A percentile compares a stretch with the other conserved stretches of the same genome.
These are phyloP conservation scores for Chlorella vulgaris DNA, from an alignment of 139 green algal genomes.

Conservation along the genomic window DNA sequence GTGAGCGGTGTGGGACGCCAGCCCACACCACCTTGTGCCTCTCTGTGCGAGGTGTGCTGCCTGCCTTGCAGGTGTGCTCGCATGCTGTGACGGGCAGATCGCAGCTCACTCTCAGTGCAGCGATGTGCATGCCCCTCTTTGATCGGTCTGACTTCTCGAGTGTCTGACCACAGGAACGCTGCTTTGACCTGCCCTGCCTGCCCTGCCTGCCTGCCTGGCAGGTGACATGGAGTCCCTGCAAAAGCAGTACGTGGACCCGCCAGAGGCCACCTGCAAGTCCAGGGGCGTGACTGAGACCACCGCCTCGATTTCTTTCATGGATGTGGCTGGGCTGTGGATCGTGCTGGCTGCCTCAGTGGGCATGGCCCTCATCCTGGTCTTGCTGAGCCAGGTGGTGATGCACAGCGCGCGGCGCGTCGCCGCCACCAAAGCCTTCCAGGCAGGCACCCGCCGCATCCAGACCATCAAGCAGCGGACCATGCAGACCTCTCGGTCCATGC, in stretches of 20 bases:
- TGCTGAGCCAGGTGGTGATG: not conserved
- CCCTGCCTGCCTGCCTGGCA: not conserved
- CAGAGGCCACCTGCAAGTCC: conserved; percentile 24
- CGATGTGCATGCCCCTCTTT: not conserved
- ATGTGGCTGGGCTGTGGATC: conserved; percentile 26
- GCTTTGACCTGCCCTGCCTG: not conserved
- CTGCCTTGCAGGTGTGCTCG: not conserved
- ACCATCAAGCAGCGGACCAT: not conserved
- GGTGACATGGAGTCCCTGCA: conserved; percentile 18
- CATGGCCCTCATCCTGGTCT: not conserved
- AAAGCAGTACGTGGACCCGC: not conserved
- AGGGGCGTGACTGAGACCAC: not conserved
- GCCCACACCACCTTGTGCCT: not conserved
- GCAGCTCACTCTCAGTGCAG: not conserved
- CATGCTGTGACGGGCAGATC: not conserved
- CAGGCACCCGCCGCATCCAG: not conserved
- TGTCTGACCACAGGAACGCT: not conserved
- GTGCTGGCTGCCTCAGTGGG: conserved; percentile 24
- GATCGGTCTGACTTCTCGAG: not conserved
- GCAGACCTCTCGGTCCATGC: too few species aligned
- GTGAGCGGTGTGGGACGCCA: not conserved
- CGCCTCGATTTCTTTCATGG: not conserved
- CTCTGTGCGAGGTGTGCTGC: not conserved
- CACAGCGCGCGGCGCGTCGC: not conserved
- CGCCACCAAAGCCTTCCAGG: not conserved